Evolutionary conservation across 495 filamentous ascomycete species (phyloP), one percentile per base, ranked within the genome.

Genomic region (Trichoderma gamsii): DNA sequence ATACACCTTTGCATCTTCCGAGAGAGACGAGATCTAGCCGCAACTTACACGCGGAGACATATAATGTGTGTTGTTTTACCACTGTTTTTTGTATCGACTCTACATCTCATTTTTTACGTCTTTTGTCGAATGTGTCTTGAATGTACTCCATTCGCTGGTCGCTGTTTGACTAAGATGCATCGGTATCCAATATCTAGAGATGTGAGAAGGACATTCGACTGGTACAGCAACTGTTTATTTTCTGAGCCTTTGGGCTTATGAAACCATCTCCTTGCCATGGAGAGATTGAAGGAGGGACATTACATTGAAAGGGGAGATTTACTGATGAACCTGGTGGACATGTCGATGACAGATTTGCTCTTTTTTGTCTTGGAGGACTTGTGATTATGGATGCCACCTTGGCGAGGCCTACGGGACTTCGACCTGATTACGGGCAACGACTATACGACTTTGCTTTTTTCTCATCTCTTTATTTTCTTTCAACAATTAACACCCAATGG

Each of bases 21-120:
- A 4, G 12, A 61, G 23, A 27, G 12, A 29, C 13, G n/a, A 27
- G 23, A 61, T 61, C 32, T 32, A 61, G 23, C 56, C 56, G 25
- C 56, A 61, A 32, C 29, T 32, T 32, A 61, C 23, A 61, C 12
- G 56, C 27, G 56, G 25, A 32, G 56, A 61, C 56, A 61, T 32
- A 61, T 61, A 61, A 61, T 61, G 56, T 61, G 56, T 61, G 56
- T 61, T 61, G 56, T 61, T 61, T 29, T 61, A 61, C 56, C 56
- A 61, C 56, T 61, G 56, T 29, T 61, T 61, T 25, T 29, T 61
- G 23, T 12, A 61, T 61, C 56, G 23, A 25, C 56, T 61, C 25
- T 32, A n/a, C 56, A 61, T 61, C 56, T 61, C 25, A 15, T 32
- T 52, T 56, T 16, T 25, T 56, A 8, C 25, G 16, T 61, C 23